phyloP scores from a whole-genome alignment of 1,284 basidiomycete species.

The Hymenochaete sp. region DNA sequence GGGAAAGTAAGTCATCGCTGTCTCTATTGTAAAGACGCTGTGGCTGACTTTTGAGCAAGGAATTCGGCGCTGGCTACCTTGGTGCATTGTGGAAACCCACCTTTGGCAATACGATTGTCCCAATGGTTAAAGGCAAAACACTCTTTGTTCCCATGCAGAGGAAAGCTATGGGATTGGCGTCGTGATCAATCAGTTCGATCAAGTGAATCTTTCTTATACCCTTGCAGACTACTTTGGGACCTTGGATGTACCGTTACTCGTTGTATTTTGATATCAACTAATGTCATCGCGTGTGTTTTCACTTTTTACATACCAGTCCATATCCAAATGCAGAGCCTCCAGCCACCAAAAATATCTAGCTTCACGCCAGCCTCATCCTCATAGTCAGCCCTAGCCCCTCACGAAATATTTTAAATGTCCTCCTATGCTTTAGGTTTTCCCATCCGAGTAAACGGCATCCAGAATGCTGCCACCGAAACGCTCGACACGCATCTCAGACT shows the following conservation, averaged over 20 bases:
- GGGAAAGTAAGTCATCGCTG: conserved; percentile 38
- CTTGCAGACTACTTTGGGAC: too few relatives aligned
- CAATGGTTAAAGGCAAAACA: conserved; percentile 18
- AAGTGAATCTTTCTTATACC: not conserved
- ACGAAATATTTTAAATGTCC: too few relatives aligned
- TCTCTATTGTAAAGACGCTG: not conserved
- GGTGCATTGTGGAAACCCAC: conserved; percentile 18
- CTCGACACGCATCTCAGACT: conserved; percentile 9
- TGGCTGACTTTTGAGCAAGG: conserved; percentile 3
- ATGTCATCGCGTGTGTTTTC: too few relatives aligned
- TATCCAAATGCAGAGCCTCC: too few relatives aligned
- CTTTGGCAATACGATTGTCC: conserved; percentile 19
- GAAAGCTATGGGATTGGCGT: conserved; percentile 14
- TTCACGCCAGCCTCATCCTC: too few relatives aligned
- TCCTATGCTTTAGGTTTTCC: too few relatives aligned
- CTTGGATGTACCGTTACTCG: too few relatives aligned
- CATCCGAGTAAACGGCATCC: too few relatives aligned
- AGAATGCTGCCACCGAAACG: conserved; percentile 17
- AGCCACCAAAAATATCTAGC: too few relatives aligned
- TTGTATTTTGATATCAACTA: too few relatives aligned
- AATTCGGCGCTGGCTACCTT: conserved; percentile 18
- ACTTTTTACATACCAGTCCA: too few relatives aligned
- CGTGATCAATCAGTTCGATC: conserved; percentile 1
- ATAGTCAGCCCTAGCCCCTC: too few relatives aligned
- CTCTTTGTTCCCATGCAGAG: conserved; percentile 17